Conservation (phyloP, 352 stramenopile species). For the Pythium folliculosum region DNA sequence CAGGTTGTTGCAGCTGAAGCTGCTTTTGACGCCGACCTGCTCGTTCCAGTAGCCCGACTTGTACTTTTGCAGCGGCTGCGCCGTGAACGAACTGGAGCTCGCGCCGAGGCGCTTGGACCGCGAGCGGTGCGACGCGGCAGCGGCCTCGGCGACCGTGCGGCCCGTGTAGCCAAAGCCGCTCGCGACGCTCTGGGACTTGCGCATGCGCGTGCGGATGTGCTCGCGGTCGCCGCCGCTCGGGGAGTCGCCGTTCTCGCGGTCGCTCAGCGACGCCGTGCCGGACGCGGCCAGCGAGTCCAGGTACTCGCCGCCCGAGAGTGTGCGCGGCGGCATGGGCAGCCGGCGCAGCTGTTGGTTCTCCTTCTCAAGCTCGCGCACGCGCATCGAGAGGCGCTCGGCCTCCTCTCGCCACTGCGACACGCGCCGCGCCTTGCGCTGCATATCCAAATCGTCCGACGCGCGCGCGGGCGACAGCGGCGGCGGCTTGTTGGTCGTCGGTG, state of each 20-base stretch:
- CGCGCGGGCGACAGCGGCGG: neutral
- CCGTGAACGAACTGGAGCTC: constrained; percentile 1
- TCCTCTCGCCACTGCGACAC: constrained; percentile 55
- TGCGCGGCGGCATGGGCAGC: constrained; percentile 31
- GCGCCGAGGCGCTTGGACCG: constrained; percentile 47
- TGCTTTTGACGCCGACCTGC: constrained; percentile 72
- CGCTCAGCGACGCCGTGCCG: constrained; percentile 23
- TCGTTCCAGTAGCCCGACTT: constrained; percentile 75
- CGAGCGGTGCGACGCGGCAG: constrained; percentile 62
- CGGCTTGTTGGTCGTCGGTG: neutral
- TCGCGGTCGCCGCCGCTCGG: constrained; percentile 6
- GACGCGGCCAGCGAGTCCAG: constrained; percentile 10
- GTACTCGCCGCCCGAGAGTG: constrained; percentile 44
- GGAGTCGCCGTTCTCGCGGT: constrained; percentile 23
- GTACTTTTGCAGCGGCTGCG: constrained; percentile 42
- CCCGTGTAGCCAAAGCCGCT: constrained; percentile 56
- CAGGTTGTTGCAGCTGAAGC: constrained; percentile 83
- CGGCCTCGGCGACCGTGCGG: constrained; percentile 63
- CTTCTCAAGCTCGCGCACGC: constrained; percentile 65
- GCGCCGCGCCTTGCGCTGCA: constrained; percentile 14
- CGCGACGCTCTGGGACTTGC: constrained; percentile 64
- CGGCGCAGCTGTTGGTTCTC: constrained; percentile 67
- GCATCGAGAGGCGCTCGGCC: constrained; percentile 49
- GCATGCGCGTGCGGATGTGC: constrained; percentile 33
- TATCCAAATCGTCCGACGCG: constrained; percentile 14